Evolutionary conservation across 352 stramenopile genomes (phyloP), one percentile per base, ranked within the genome.

Genomic region (Aphanomyces stellatus): DNA sequence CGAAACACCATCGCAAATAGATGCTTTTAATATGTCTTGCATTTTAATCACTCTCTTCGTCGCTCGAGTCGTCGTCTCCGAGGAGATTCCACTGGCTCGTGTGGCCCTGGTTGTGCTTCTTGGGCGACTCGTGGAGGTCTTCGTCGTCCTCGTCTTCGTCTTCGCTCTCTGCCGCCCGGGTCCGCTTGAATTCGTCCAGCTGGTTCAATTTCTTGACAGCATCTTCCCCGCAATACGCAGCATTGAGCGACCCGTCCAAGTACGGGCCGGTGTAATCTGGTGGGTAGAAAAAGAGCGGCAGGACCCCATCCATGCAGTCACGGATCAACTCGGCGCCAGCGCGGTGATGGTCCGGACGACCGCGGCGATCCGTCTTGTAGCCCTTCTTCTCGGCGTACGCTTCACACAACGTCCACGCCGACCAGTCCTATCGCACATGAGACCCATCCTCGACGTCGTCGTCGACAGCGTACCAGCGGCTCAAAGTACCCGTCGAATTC

Each of bases 211-310:
- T 56, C 19, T 76, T 51, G 34, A 77, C 73, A 62, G 78, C 70
- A 55, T 86, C 73, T 48, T 80, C 22, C 4, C 55, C 55, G 40
- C 55, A 64, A 34, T 64, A 64, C 6, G 25, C 19, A 24, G 22
- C 37, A 34, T 64, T 49, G 19, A 51, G 2, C 17, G 55, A 35
- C 11, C 55, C 55, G 40, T 64, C 55, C 11, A 64, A 51, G 55
- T 64, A 64, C 40, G 55, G 81, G 27, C 80, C 80, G 3, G 57
- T 82, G 75, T 89, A 93, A 63, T 90, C 72, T 5, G 85, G 85
- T 8, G 85, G 85, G 22, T 90, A 72, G 69, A 93, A 93, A 68
- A 87, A 90, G 3, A 93, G 75, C 13, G 85, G 85, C 31, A 93
- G 64, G 69, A 91, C 91, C 30, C 82, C 85, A 71, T 93, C 85